Conservation (phyloP, 2,329 filamentous ascomycete species). For the Triangularia setosa region DNA sequence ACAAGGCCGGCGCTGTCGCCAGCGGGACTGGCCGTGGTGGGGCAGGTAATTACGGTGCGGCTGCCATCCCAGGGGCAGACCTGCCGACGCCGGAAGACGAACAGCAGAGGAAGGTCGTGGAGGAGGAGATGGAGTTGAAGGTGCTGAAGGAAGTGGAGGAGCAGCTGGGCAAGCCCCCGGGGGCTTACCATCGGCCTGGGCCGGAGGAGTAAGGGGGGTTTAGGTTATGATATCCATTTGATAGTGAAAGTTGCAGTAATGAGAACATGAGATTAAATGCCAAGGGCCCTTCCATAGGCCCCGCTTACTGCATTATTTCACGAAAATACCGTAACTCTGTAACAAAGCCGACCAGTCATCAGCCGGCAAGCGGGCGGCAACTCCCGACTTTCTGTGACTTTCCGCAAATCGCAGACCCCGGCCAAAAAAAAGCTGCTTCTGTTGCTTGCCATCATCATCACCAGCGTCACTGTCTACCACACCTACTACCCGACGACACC, state of each 20-base stretch:
- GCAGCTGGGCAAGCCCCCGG: slow-evolving; percentile 44
- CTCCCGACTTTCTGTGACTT: slow-evolving; percentile 12
- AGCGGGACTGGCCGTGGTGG: slow-evolving; percentile 49
- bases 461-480: background rate
- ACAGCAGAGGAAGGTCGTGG: slow-evolving; percentile 33
- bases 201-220: slow-evolving; percentile 22
- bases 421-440: slow-evolving; percentile 24
- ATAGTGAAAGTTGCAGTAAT: background rate
- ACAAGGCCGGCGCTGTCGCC: slow-evolving; percentile 24
- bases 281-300: background rate
- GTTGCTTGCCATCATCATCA: slow-evolving; percentile 4
- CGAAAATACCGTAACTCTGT: slow-evolving; percentile 1
- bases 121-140: slow-evolving; percentile 40
- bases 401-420: slow-evolving; percentile 3
- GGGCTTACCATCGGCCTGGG: slow-evolving; percentile 36
- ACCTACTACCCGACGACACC: slow-evolving; percentile 3
- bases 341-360: background rate
- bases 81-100: slow-evolving; percentile 27
- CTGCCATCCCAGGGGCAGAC: slow-evolving; percentile 21
- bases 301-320: background rate
- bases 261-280: background rate
- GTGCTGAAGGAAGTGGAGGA: slow-evolving; percentile 45
- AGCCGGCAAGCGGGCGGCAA: slow-evolving; percentile 14
- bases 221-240: background rate
- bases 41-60: slow-evolving; percentile 50